Evolutionary conservation across 2,329 filamentous ascomycete genomes (phyloP).

Genomic region (Calycina herbarum): DNA sequence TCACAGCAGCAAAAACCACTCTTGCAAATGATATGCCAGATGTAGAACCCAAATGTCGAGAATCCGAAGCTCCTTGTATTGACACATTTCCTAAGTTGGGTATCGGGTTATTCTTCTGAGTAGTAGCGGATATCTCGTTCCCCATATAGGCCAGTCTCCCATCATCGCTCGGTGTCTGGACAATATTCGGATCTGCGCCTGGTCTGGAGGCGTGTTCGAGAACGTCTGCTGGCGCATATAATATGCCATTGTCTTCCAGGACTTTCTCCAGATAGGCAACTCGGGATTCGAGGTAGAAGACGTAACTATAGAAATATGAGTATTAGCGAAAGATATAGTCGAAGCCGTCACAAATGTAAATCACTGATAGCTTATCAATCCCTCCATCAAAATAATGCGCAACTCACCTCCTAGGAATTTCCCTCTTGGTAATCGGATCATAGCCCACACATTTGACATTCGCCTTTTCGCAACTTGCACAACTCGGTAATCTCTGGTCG

Average conservation of each 20-base stretch:
- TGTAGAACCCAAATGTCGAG: slow-evolving; percentile 78
- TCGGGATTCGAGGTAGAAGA: slow-evolving; percentile 89
- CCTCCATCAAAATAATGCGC: neutral
- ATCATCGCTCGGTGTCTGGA: slow-evolving; percentile 36
- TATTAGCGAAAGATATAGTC: neutral
- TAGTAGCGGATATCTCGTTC: slow-evolving; percentile 18
- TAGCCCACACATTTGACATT: slow-evolving; percentile 89
- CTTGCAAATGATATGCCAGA: slow-evolving; percentile 92
- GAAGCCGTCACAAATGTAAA: neutral
- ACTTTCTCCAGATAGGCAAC: slow-evolving; percentile 80
- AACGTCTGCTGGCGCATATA: slow-evolving; percentile 69
- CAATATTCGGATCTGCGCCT: slow-evolving; percentile 32
- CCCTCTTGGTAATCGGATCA: slow-evolving; percentile 92
- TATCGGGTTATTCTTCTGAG: slow-evolving; percentile 41
- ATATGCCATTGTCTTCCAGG: slow-evolving; percentile 66
- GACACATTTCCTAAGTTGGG: slow-evolving; percentile 74
- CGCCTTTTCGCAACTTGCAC: slow-evolving; percentile 91
- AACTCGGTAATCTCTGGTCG: slow-evolving; percentile 89
- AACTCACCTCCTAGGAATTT: slow-evolving; percentile 75
- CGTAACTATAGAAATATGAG: slow-evolving; percentile 61
- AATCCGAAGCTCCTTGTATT: slow-evolving; percentile 75
- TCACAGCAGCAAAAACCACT: slow-evolving; percentile 91
- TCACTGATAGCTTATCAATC: neutral
- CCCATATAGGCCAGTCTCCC: slow-evolving; percentile 27
- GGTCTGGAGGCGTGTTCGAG: slow-evolving; percentile 62